Percentiles rank a stretch among this genome's conserved stretches.
Evolutionary conservation across 2,329 filamentous ascomycete species (phyloP).

Genomic region (Penicillium digitatum): DNA sequence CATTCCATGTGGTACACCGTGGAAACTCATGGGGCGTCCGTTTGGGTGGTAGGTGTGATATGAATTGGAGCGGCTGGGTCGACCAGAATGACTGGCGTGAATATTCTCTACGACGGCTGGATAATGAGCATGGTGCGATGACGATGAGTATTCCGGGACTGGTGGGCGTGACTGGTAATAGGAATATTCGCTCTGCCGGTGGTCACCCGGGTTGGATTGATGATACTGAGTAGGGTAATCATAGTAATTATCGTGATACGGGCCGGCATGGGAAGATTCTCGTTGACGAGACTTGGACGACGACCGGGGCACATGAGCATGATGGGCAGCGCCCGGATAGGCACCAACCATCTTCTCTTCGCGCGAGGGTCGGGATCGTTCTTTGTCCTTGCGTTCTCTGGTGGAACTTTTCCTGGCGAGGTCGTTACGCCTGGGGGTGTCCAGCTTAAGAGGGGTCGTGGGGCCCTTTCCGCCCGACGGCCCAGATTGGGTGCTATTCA

Average conservation of each 20-base stretch:
- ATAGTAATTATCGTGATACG: constrained; percentile 34
- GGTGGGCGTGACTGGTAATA: constrained; percentile 30
- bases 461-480: constrained; percentile 41
- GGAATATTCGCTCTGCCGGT: constrained; percentile 29
- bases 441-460: constrained; percentile 37
- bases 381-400: constrained; percentile 33
- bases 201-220: constrained; percentile 29
- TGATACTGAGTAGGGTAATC: constrained; percentile 39
- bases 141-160: constrained; percentile 31
- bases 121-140: constrained; percentile 31
- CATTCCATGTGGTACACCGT: constrained; percentile 35
- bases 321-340: constrained; percentile 30
- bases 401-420: constrained; percentile 28
- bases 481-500: constrained; percentile 51
- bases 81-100: constrained; percentile 29
- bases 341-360: constrained; percentile 37
- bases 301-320: constrained; percentile 29
- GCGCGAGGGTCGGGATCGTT: constrained; percentile 27
- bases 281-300: constrained; percentile 35
- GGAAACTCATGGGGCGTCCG: constrained; percentile 39
- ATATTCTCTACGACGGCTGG: constrained; percentile 31
- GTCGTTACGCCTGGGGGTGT: constrained; percentile 32
- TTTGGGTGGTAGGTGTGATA: constrained; percentile 37
- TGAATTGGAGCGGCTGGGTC: constrained; percentile 32
- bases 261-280: constrained; percentile 30